phyloP scores from a whole-genome alignment of 2,329 filamentous ascomycete genomes.

The Hypoxylon sp. region DNA sequence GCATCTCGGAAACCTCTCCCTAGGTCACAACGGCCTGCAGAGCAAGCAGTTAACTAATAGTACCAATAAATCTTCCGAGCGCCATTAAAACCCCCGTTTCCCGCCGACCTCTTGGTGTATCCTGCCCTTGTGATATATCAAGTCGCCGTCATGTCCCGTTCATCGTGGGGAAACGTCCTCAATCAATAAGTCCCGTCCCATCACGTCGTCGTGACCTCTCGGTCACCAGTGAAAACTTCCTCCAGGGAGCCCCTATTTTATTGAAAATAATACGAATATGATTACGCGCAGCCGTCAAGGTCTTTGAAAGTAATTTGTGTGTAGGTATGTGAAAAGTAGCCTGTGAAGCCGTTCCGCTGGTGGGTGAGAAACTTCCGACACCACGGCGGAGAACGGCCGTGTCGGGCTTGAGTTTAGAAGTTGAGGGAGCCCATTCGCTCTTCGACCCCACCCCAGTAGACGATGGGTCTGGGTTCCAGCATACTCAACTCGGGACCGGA shows the following conservation, averaged over 20 bases:
- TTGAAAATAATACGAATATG: slow-evolving; percentile 9
- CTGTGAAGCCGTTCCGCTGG: slow-evolving; percentile 3
- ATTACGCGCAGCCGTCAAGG: slow-evolving; percentile 31
- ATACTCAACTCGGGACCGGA: slow-evolving; percentile 67
- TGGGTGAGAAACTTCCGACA: neutral
- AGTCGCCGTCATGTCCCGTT: slow-evolving; percentile 27
- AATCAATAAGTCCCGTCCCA: slow-evolving; percentile 47
- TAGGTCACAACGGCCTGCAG: slow-evolving; percentile 12
- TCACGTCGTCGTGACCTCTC: slow-evolving; percentile 41
- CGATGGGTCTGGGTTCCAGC: slow-evolving; percentile 71
- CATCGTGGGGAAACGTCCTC: slow-evolving; percentile 37
- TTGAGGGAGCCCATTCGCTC: slow-evolving; percentile 66
- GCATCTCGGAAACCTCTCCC: slow-evolving; percentile 23
- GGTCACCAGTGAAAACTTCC: slow-evolving; percentile 43
- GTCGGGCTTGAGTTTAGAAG: slow-evolving; percentile 48
- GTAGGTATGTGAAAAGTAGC: neutral
- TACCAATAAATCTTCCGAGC: slow-evolving; percentile 23
- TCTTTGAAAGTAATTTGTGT: slow-evolving; percentile 3
- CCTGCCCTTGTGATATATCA: slow-evolving; percentile 27
- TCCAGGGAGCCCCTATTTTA: slow-evolving; percentile 41
- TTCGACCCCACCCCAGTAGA: slow-evolving; percentile 73
- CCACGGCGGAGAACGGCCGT: neutral
- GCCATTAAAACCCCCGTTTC: slow-evolving; percentile 35
- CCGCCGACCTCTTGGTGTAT: slow-evolving; percentile 16
- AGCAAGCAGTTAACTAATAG: neutral